phyloP scores from a whole-genome alignment of 306 rosid genomes.

The Heteromeles arbutifolia region DNA sequence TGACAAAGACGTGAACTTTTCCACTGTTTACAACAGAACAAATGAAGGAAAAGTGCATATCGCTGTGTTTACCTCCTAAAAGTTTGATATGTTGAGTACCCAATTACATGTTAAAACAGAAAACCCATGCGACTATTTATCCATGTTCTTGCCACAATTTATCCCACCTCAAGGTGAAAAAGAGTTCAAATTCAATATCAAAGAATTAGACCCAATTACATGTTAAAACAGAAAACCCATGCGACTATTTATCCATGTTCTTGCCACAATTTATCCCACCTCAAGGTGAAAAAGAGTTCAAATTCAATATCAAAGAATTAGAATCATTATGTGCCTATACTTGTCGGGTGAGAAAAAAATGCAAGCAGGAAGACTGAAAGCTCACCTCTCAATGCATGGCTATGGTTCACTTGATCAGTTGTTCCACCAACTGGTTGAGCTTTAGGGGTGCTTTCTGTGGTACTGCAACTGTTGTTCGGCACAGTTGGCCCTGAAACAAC shows the following conservation, averaged over 20 bases:
- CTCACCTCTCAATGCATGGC: conserved; percentile 65
- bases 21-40: background rate
- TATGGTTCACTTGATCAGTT: conserved; percentile 46
- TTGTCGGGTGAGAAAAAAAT: background rate
- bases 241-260: too few species aligned
- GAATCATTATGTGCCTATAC: background rate
- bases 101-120: background rate
- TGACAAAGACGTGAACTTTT: background rate
- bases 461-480: conserved; percentile 67
- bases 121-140: background rate
- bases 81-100: background rate
- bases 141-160: background rate
- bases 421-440: conserved; percentile 42
- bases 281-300: background rate
- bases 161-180: background rate
- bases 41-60: background rate
- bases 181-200: background rate
- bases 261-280: background rate
- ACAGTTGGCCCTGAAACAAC: conserved; percentile 41
- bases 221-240: too few species aligned
- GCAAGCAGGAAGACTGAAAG: background rate
- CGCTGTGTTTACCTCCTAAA: background rate
- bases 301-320: background rate
- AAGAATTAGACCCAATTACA: too few species aligned
- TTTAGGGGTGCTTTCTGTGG: conserved; percentile 58